Percentiles rank a stretch among this genome's conserved stretches.
phyloP scores from a whole-genome alignment of 306 rosid species.

The Prosopis cineraria region DNA sequence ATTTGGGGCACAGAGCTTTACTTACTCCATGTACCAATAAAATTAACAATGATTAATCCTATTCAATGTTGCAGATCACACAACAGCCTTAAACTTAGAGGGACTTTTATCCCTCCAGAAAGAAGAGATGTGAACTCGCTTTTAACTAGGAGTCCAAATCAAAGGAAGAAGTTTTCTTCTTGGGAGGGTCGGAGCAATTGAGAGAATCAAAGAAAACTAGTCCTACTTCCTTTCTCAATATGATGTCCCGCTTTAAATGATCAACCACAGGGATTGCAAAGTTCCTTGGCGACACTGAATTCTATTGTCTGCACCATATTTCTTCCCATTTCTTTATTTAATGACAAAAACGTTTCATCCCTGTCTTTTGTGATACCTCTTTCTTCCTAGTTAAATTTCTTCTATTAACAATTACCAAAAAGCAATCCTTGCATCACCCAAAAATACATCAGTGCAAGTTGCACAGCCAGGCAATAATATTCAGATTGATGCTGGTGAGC shows the following conservation, averaged over 20 bases:
- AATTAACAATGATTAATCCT: too few relatives aligned
- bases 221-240: background rate
- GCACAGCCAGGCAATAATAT: background rate
- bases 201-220: background rate
- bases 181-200: background rate
- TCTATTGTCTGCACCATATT: background rate
- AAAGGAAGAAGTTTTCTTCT: background rate
- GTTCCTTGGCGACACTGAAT: too few relatives aligned
- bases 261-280: background rate
- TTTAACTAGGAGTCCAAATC: background rate
- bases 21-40: background rate
- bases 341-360: background rate
- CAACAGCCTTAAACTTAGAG: background rate
- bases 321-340: background rate
- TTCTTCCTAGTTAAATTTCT: background rate
- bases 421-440: background rate
- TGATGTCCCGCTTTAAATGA: background rate
- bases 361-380: background rate
- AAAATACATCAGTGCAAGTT: background rate
- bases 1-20: background rate
- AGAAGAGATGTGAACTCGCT: background rate
- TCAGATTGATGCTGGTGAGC: background rate
- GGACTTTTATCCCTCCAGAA: background rate
- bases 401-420: background rate
- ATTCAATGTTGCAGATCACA: background rate